These are phyloP conservation scores for Sporisorium scitamineum DNA, from an alignment of 1,284 basidiomycete species.

Conservation along the genomic window DNA sequence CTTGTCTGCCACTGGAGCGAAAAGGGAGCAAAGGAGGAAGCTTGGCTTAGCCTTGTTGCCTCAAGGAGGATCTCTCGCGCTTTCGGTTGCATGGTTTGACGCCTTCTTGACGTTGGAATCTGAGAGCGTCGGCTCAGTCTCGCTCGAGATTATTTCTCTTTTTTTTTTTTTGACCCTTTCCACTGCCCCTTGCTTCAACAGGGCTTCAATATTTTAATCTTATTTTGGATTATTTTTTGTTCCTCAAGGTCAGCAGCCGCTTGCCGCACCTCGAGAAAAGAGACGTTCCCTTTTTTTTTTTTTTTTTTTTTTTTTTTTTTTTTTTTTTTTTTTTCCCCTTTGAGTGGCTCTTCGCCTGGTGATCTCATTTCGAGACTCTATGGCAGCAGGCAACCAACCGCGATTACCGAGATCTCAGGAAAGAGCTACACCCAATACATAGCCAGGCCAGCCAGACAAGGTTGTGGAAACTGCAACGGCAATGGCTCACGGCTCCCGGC, in stretches of 20 bases:
- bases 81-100: conserved; percentile 2
- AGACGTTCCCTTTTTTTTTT: background rate
- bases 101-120: conserved; percentile 7
- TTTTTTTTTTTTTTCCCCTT: background rate
- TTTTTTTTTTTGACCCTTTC: background rate
- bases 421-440: no score
- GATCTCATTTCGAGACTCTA: conserved; percentile 1
- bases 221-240: background rate
- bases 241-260: background rate
- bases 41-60: background rate
- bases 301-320: background rate
- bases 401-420: background rate
- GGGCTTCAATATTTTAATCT: background rate
- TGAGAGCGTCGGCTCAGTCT: background rate
- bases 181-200: conserved; percentile 3
- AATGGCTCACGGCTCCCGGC: background rate
- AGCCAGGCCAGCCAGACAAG: no score
- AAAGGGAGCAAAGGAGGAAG: background rate
- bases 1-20: background rate
- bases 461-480: background rate
- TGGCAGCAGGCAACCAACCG: background rate
- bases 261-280: no score
- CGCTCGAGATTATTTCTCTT: background rate
- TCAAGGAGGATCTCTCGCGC: background rate
- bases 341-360: background rate